Base-by-base conservation (phyloP, 768 basidiomycete species). In the Lanmaoa rubissima region DNA sequence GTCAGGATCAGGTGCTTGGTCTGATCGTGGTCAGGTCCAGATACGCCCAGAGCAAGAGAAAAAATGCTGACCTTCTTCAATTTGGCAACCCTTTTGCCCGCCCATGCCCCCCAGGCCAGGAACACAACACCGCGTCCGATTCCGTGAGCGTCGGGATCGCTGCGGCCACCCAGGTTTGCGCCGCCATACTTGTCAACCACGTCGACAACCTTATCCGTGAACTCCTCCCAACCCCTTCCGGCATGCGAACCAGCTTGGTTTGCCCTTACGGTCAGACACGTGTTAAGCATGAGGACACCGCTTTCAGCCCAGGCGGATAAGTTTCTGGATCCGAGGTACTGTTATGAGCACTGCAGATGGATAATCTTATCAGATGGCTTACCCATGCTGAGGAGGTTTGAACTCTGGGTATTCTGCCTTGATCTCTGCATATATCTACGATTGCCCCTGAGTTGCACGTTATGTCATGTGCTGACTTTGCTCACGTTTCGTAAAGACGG, bases 241-340 rank as follows among this genome's bases (percentile, higher is more conserved):
- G 86, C 82, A 72, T 97, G 95, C 50, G 93, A 94, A 38, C 82
- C 90, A 17, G 95, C 83, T 53, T 81, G 63, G 54, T 80, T 80
- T 0, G 89, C 88, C 52, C 83, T 82, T 39, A 97, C 95, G 2
- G 95, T 96, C 48, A 98, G 79, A 57, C 87, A 89, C n/a, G 93
- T 91, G 75, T 97, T 98, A 46, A 97, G 82, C 71, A 96, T 82
- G 57, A 97, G 78, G 40, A 98, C 94, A 49, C 95, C 95, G 55
- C 87, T 86, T 57, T 83, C 76, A 1, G 94, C 92, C 88, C 92
- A 94, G 19, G 78, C 71, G 7, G 83, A 82, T 43, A 98, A 78
- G 67, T 93, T 90, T 54, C 95, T 94, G 64, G 57, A 55, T 48
- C 21, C 51, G 34, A 45, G 38, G 21, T 34, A 36, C 49, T 35